Conservation (phyloP, 495 filamentous ascomycete species). For the Penicillium silybi region DNA sequence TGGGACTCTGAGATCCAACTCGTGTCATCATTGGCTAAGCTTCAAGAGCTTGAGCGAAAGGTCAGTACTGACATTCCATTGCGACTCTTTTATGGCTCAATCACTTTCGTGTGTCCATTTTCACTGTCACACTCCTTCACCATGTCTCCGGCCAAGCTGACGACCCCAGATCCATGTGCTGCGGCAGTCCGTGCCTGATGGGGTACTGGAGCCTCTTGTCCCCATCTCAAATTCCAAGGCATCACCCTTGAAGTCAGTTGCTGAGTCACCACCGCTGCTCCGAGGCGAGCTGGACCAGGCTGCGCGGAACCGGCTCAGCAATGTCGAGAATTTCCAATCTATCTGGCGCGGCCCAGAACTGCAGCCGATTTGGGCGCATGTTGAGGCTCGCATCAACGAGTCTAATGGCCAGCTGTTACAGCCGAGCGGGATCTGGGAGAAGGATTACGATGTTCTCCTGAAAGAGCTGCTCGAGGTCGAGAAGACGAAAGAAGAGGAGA, state of each 20-base stretch:
- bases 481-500: constrained; percentile 22
- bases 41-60: constrained; percentile 40
- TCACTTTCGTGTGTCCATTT: background rate
- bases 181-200: constrained; percentile 37
- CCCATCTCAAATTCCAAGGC: constrained; percentile 28
- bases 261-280: constrained; percentile 28
- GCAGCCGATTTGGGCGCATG: constrained; percentile 32
- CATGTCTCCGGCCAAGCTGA: background rate
- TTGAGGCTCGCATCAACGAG: constrained; percentile 33
- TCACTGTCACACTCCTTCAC: background rate
- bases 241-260: constrained; percentile 8
- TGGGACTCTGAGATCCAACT: constrained; percentile 40
- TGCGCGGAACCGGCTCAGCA: constrained; percentile 23
- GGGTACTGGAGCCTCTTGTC: constrained; percentile 33
- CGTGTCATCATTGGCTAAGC: constrained; percentile 40
- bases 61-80: constrained; percentile 13
- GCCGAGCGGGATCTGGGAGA: constrained; percentile 38
- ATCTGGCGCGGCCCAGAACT: constrained; percentile 38
- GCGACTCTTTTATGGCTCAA: background rate
- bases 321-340: constrained; percentile 30
- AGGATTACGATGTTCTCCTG: constrained; percentile 37
- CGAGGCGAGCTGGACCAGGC: constrained; percentile 24
- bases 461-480: constrained; percentile 29
- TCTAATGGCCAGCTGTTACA: constrained; percentile 36
- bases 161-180: constrained; percentile 37